Percentiles rank a stretch among this genome's conserved stretches.
Evolutionary conservation across 352 stramenopile species (phyloP).

Genomic region (Phytophthora colocasiae): DNA sequence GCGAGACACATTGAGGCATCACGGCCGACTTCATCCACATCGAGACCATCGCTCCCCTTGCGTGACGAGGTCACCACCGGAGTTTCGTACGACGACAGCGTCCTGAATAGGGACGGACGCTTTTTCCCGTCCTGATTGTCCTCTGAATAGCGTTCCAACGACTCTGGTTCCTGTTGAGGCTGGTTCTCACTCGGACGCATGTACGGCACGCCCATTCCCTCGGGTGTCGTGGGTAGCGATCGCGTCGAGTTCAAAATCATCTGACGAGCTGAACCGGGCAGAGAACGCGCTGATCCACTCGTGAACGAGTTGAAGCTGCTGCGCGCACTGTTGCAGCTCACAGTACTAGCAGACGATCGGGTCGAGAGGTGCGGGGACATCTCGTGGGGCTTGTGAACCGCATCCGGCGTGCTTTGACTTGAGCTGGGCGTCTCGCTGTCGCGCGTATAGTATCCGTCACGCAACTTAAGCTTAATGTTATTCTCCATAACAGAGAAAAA

Average conservation of each 20-base stretch:
- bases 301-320: slow-evolving; percentile 43
- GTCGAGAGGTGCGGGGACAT: slow-evolving; percentile 35
- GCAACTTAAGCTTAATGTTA: slow-evolving; percentile 94
- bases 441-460: slow-evolving; percentile 65
- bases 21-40: slow-evolving; percentile 33
- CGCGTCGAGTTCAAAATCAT: slow-evolving; percentile 37
- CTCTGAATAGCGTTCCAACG: slow-evolving; percentile 48
- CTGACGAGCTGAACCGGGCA: slow-evolving; percentile 37
- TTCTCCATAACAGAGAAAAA: slow-evolving; percentile 98
- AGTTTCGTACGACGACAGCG: slow-evolving; percentile 83
- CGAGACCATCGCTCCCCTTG: slow-evolving; percentile 52
- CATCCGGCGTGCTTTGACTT: slow-evolving; percentile 29
- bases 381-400: slow-evolving; percentile 33
- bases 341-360: slow-evolving; percentile 47
- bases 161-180: slow-evolving; percentile 44
- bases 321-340: slow-evolving; percentile 40
- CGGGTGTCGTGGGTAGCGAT: slow-evolving; percentile 62
- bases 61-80: slow-evolving; percentile 54
- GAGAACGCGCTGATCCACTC: slow-evolving; percentile 30
- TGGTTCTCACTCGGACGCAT: slow-evolving; percentile 31
- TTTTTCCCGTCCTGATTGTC: slow-evolving; percentile 48
- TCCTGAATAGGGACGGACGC: slow-evolving; percentile 69
- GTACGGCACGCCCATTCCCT: slow-evolving; percentile 32
- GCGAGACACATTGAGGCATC: slow-evolving; percentile 25
- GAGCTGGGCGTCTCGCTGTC: slow-evolving; percentile 44